Percentiles rank a stretch among this genome's conserved stretches.
Evolutionary conservation across 2,329 filamentous ascomycete genomes (phyloP).

Genomic region (Colletotrichum sp.): DNA sequence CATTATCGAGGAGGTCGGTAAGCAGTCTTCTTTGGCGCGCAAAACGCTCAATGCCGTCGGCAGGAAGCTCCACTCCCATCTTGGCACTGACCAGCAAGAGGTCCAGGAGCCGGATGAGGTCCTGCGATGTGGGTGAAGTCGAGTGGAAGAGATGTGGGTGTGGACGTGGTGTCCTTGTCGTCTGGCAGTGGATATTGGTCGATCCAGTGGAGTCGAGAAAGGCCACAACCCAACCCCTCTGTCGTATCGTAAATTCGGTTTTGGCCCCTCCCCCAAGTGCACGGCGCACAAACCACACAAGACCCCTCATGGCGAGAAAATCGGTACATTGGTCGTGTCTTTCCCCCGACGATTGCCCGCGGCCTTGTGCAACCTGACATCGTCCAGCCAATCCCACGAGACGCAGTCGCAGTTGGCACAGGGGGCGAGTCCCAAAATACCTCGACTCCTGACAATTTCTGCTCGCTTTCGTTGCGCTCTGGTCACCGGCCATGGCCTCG

Average conservation of each 20-base stretch:
- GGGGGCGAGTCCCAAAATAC: not conserved
- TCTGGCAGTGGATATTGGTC: constrained; percentile 15
- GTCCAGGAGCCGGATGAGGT: not conserved
- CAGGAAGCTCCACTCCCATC: not conserved
- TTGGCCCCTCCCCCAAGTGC: constrained; percentile 15
- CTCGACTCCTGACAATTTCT: not conserved
- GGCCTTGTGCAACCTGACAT: not conserved
- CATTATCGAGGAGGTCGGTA: not conserved
- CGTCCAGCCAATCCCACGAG: not conserved
- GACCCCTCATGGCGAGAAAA: constrained; percentile 3
- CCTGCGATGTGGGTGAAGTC: constrained; percentile 5
- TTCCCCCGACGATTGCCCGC: not conserved
- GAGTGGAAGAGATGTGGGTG: not conserved
- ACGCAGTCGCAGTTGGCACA: not conserved
- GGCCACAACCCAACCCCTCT: constrained; percentile 13
- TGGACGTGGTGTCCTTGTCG: not conserved
- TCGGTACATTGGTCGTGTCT: not conserved
- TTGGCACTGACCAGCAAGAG: not conserved
- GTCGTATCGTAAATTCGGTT: constrained; percentile 10
- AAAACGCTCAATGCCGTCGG: constrained; percentile 1
- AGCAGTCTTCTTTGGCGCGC: not conserved
- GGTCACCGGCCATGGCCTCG: not conserved
- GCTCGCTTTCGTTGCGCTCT: not conserved
- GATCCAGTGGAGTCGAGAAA: constrained; percentile 14
- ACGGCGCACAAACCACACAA: constrained; percentile 2